phyloP scores from a whole-genome alignment of 768 basidiomycete species.

The Tulasnella sp. region DNA sequence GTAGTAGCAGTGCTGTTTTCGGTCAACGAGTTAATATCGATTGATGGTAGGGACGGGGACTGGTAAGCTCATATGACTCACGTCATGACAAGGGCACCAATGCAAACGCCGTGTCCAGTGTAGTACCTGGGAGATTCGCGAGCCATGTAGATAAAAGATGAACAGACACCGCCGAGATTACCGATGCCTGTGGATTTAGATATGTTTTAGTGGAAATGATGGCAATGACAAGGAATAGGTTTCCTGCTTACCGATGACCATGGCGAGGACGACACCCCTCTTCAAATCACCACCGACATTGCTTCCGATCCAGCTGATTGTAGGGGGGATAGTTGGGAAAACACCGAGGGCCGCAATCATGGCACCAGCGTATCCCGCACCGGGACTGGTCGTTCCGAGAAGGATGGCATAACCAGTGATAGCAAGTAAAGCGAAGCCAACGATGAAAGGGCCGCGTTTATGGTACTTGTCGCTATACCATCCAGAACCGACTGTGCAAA shows the following conservation, averaged over 20 bases:
- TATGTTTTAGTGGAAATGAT: background rate
- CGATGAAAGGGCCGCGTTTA: constrained; percentile 44
- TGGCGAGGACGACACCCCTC: constrained; percentile 44
- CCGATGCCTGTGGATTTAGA: constrained; percentile 30
- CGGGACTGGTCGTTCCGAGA: background rate
- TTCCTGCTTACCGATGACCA: constrained; percentile 38
- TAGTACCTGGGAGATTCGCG: constrained; percentile 33
- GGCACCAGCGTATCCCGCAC: constrained; percentile 13
- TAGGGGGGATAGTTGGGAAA: constrained; percentile 43
- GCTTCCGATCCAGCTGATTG: constrained; percentile 44
- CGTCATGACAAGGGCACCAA: constrained; percentile 31
- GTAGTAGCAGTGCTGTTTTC: constrained; percentile 36
- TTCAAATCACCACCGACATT: constrained; percentile 51
- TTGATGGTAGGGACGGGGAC: background rate
- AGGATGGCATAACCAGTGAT: constrained; percentile 35
- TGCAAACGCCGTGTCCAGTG: constrained; percentile 36
- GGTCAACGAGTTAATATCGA: background rate
- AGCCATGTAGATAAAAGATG: constrained; percentile 37
- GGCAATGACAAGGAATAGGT: background rate
- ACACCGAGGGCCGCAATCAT: constrained; percentile 40
- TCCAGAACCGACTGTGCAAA: constrained; percentile 43
- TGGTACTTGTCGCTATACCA: constrained; percentile 34
- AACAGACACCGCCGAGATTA: constrained; percentile 46
- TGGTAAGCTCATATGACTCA: constrained; percentile 21
- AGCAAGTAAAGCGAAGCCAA: constrained; percentile 37